phyloP scores from a whole-genome alignment of 2,329 filamentous ascomycete genomes.

The Cryphonectria carpinicola region DNA sequence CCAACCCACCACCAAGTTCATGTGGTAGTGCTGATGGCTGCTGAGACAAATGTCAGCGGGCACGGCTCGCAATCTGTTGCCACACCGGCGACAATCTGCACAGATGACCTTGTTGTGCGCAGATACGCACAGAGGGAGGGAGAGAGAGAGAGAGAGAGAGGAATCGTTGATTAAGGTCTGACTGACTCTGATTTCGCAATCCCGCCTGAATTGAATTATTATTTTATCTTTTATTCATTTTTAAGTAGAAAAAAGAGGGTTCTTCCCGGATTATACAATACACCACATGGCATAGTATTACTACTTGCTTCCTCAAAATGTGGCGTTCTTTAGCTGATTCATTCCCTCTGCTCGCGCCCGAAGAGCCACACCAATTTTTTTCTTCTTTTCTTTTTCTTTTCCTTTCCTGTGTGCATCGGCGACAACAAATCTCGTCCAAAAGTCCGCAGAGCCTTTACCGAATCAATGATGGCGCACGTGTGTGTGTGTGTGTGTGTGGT shows the following conservation, averaged over 20 bases:
- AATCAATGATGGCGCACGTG: constrained; percentile 11
- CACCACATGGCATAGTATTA: constrained; percentile 14
- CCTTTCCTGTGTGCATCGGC: background rate
- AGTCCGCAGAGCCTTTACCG: constrained; percentile 14
- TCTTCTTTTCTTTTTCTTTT: background rate
- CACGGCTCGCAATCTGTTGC: constrained; percentile 27
- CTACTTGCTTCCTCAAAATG: background rate
- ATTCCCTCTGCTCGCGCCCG: background rate
- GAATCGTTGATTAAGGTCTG: constrained; percentile 23
- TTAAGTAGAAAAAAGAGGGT: background rate
- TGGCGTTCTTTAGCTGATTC: too few species aligned
- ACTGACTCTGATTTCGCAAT: constrained; percentile 15
- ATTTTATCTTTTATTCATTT: too few species aligned
- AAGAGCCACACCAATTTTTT: constrained; percentile 15
- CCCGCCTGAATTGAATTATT: constrained; percentile 7
- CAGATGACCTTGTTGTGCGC: constrained; percentile 9
- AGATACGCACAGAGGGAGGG: too few species aligned
- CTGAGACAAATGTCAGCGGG: constrained; percentile 26
- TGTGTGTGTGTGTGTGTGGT: background rate
- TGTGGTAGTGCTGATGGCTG: constrained; percentile 26
- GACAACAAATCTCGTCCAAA: background rate
- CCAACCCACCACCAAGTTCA: constrained; percentile 11
- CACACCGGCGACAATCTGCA: constrained; percentile 19
- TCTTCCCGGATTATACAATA: constrained; percentile 11
- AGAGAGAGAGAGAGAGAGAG: background rate